phyloP scores from a whole-genome alignment of 148 eudicot genomes.

The Silene uniflora region DNA sequence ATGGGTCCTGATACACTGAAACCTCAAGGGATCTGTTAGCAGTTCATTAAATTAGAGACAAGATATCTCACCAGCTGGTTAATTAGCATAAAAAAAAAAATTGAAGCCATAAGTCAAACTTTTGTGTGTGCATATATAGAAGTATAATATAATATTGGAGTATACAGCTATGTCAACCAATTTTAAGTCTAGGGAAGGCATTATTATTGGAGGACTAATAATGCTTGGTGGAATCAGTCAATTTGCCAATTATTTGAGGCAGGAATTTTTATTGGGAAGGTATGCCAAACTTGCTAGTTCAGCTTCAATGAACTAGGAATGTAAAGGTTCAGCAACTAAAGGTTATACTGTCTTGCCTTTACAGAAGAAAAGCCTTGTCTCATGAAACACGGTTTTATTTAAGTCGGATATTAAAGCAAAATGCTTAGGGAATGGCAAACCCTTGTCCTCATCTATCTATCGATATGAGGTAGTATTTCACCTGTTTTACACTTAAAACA shows the following conservation, averaged over 20 bases:
- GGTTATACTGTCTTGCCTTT: background rate
- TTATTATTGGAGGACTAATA: conserved; percentile 24
- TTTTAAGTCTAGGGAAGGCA: conserved; percentile 16
- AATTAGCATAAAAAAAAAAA: conserved; percentile 20
- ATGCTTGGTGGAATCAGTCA: conserved; percentile 32
- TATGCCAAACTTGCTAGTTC: conserved; percentile 19
- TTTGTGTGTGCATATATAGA: conserved; percentile 10
- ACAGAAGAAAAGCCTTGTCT: background rate
- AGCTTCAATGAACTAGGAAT: background rate
- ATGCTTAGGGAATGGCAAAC: too few species aligned
- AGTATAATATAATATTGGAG: background rate
- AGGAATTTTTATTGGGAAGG: conserved; percentile 14
- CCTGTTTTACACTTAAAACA: too few species aligned
- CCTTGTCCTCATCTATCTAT: too few species aligned
- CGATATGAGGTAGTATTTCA: too few species aligned
- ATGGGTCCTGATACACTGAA: conserved; percentile 20
- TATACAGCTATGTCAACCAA: conserved; percentile 24
- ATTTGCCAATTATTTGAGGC: conserved; percentile 23
- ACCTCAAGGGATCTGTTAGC: conserved; percentile 22
- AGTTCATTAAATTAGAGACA: conserved; percentile 16
- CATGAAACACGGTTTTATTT: background rate
- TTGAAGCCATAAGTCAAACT: conserved; percentile 21
- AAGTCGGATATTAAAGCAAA: too few species aligned
- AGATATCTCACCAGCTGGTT: conserved; percentile 19
- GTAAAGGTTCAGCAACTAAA: background rate